Evolutionary conservation across 805 yeast species (phyloP).

Genomic region (Pichia thaimueangensis): DNA sequence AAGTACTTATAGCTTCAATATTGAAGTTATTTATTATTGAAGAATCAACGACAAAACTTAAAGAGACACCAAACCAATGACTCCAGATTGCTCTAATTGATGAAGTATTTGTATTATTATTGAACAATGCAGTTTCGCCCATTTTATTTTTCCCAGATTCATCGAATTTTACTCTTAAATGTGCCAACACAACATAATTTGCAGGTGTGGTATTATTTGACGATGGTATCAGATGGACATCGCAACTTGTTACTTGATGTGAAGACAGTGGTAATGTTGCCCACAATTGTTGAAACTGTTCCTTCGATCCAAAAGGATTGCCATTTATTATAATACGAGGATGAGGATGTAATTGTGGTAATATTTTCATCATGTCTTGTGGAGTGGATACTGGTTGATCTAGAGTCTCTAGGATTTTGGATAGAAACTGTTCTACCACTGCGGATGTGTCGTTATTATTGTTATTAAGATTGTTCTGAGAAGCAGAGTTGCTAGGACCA

Average conservation of each 20-base stretch:
- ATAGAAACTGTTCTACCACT: slow-evolving; percentile 18
- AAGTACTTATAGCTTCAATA: slow-evolving; percentile 46
- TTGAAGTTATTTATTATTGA: slow-evolving; percentile 31
- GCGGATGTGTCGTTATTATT: slow-evolving; percentile 4
- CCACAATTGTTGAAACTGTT: slow-evolving; percentile 55
- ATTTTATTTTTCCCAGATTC: slow-evolving; percentile 64
- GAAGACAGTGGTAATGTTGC: slow-evolving; percentile 48
- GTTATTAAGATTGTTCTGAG: not conserved
- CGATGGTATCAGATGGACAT: slow-evolving; percentile 52
- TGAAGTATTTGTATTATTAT: slow-evolving; percentile 19
- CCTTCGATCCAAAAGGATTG: slow-evolving; percentile 45
- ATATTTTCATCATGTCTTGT: not conserved
- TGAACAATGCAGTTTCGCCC: slow-evolving; percentile 58
- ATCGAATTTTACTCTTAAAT: slow-evolving; percentile 63
- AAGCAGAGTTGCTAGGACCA: too few species aligned
- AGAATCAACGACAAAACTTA: slow-evolving; percentile 57
- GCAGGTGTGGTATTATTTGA: slow-evolving; percentile 3
- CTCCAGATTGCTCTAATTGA: slow-evolving; percentile 55
- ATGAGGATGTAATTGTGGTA: slow-evolving; percentile 44
- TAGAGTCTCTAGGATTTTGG: slow-evolving; percentile 22
- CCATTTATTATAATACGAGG: slow-evolving; percentile 56
- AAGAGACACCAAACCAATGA: slow-evolving; percentile 60
- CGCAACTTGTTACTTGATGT: slow-evolving; percentile 58
- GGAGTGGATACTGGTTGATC: slow-evolving; percentile 16
- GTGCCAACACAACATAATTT: slow-evolving; percentile 36